Evolutionary conservation across 495 filamentous ascomycete genomes (phyloP).

Genomic region (Entonaema liquescens): DNA sequence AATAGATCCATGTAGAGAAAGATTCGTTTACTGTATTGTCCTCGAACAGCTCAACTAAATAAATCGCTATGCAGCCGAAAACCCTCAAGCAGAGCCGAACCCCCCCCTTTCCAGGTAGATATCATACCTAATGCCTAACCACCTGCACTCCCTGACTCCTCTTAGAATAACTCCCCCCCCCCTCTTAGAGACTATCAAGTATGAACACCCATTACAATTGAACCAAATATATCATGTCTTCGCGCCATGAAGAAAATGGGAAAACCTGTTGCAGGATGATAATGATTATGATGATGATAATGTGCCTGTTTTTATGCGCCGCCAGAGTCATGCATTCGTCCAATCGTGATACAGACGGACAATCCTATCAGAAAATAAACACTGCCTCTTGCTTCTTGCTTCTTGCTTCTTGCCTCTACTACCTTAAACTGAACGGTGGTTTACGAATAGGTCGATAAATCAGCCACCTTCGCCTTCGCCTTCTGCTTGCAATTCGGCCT

Average conservation of each 20-base stretch:
- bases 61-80: constrained; percentile 33
- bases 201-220: constrained; percentile 24
- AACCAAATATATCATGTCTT: constrained; percentile 8
- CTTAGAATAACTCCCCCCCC: background rate
- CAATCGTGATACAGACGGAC: constrained; percentile 30
- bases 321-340: constrained; percentile 34
- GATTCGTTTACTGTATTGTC: background rate
- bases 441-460: constrained; percentile 2
- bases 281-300: background rate
- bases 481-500: constrained; percentile 69
- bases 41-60: constrained; percentile 3
- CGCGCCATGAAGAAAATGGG: background rate
- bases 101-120: constrained; percentile 1
- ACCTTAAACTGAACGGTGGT: too few species aligned
- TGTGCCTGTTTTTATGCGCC: constrained; percentile 26
- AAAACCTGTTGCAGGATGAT: background rate
- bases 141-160: background rate
- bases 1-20: background rate
- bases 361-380: background rate
- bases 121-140: constrained; percentile 9
- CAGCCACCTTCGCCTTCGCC: constrained; percentile 49
- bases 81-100: constrained; percentile 1
- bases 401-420: background rate
- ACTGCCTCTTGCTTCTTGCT: background rate
- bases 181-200: background rate